Conservation (phyloP, 2,329 filamentous ascomycete genomes). For the Exophiala phaeomuriformis region DNA sequence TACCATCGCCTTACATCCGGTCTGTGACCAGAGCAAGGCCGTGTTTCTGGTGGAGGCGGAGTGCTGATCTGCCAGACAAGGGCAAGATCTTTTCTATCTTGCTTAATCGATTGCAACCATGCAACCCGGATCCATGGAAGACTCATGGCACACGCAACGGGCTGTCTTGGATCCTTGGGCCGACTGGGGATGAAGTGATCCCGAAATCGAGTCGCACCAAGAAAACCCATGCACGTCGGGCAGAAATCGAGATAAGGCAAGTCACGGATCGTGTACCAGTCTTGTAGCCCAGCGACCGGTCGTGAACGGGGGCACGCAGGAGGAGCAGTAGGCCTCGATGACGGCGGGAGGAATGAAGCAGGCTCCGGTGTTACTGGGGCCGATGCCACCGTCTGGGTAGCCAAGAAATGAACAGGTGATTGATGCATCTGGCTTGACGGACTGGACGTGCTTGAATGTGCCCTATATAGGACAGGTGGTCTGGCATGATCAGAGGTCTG, state of each 20-base stretch:
- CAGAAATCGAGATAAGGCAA: slow-evolving; percentile 72
- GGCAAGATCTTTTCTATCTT: slow-evolving; percentile 57
- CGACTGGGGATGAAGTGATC: slow-evolving; percentile 58
- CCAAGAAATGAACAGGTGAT: slow-evolving; percentile 4
- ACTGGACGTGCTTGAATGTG: slow-evolving; percentile 9
- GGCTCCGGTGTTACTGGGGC: slow-evolving; percentile 11
- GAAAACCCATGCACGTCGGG: slow-evolving; percentile 65
- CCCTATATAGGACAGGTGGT: slow-evolving; percentile 11
- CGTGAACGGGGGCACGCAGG: slow-evolving; percentile 63
- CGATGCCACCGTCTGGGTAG: slow-evolving; percentile 6
- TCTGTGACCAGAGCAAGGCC: slow-evolving; percentile 53
- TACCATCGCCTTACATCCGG: slow-evolving; percentile 62
- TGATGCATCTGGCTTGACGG: slow-evolving; percentile 4
- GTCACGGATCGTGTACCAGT: slow-evolving; percentile 73
- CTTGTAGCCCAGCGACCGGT: slow-evolving; percentile 56
- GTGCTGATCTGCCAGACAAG: slow-evolving; percentile 61
- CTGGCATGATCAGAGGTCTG: slow-evolving; percentile 14
- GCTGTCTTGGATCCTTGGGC: slow-evolving; percentile 49
- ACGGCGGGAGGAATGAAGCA: neutral
- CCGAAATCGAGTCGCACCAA: slow-evolving; percentile 64
- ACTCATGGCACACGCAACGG: slow-evolving; percentile 70
- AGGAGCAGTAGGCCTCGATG: slow-evolving; percentile 31
- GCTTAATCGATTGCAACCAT: slow-evolving; percentile 70
- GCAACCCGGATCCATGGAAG: slow-evolving; percentile 77
- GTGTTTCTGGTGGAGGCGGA: slow-evolving; percentile 50